phyloP scores from a whole-genome alignment of 257 asterid species.

The Primulina huaijiensis region DNA sequence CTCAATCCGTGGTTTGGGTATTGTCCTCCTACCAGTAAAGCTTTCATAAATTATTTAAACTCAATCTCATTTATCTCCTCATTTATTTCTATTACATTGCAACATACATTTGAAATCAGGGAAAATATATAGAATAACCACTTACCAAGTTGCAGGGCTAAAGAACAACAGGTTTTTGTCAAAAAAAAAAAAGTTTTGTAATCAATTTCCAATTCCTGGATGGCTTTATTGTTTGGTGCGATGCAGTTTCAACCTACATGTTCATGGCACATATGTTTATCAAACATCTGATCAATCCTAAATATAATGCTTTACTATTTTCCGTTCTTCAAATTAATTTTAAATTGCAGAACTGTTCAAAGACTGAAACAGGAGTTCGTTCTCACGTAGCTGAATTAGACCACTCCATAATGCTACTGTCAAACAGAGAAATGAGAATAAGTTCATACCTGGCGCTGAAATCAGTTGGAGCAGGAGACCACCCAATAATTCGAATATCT shows the following conservation, averaged over 20 bases:
- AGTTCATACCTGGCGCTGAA: conserved; percentile 80
- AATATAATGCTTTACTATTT: background rate
- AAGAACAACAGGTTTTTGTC: background rate
- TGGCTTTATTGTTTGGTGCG: conserved; percentile 10
- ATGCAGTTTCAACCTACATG: conserved; percentile 4
- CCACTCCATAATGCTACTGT: conserved; percentile 16
- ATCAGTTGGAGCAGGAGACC: conserved; percentile 83
- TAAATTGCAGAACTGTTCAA: conserved; percentile 12
- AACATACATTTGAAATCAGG: background rate
- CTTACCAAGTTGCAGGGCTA: background rate
- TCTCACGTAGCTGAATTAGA: conserved; percentile 8
- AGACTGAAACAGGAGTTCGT: conserved; percentile 18
- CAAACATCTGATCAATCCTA: conserved; percentile 17
- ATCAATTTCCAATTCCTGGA: conserved; percentile 11
- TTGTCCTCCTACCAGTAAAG: background rate
- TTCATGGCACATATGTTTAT: conserved; percentile 10
- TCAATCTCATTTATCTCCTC: background rate
- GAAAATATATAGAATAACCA: background rate
- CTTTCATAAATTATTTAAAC: background rate
- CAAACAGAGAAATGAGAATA: conserved; percentile 12
- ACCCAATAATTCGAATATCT: conserved; percentile 84
- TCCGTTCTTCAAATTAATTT: conserved; percentile 17
- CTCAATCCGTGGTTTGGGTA: background rate
- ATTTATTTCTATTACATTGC: too few species aligned
- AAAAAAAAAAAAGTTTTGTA: background rate